phyloP scores from a whole-genome alignment of 345 rosid genomes.

The Brassica napus region DNA sequence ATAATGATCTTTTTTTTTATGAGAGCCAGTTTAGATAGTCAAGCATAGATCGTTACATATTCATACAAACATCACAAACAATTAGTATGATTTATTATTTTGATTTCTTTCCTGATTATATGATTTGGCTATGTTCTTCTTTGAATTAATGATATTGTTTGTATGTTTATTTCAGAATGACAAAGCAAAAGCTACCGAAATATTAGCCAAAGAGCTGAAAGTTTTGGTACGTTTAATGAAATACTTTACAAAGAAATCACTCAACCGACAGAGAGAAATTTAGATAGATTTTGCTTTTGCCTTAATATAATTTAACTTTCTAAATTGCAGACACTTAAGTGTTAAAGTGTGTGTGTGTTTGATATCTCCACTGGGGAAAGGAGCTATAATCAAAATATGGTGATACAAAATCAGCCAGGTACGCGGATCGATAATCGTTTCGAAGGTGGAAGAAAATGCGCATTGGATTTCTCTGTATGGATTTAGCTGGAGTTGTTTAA shows the following conservation, averaged over 20 bases:
- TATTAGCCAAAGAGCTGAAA: background rate
- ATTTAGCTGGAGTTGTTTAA: too few relatives aligned
- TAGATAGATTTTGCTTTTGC: background rate
- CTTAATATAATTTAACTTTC: too few relatives aligned
- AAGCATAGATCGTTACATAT: background rate
- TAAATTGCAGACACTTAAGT: too few relatives aligned
- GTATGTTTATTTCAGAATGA: background rate
- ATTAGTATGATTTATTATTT: background rate
- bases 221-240: background rate
- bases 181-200: background rate
- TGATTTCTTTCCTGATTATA: background rate
- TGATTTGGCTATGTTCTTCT: background rate
- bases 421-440: too few relatives aligned
- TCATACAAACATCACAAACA: constrained; percentile 9
- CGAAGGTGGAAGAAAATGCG: too few relatives aligned
- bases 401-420: too few relatives aligned
- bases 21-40: background rate
- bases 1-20: background rate
- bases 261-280: background rate
- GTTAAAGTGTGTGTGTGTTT: too few relatives aligned
- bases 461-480: background rate
- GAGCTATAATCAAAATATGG: too few relatives aligned
- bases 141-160: background rate
- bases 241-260: background rate
- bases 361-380: too few relatives aligned